Percentiles rank a stretch among this genome's conserved stretches.
Conservation (phyloP, 805 yeast species). For the Metschnikowia baotianmanensis region DNA sequence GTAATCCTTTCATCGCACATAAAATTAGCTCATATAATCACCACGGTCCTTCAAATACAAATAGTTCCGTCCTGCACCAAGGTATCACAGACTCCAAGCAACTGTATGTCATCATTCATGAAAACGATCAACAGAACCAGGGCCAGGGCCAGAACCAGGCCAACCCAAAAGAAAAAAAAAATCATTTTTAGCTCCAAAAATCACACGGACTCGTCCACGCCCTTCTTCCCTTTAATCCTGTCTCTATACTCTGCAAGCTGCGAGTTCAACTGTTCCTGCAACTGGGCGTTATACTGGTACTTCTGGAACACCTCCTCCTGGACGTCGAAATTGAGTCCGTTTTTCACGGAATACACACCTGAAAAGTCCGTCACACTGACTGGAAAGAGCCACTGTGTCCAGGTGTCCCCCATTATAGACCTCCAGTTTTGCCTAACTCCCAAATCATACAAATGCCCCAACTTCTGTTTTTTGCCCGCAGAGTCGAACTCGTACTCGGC, state of each 20-base stretch:
- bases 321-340: conserved; percentile 54
- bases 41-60: too few relatives aligned
- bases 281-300: conserved; percentile 37
- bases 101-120: too few relatives aligned
- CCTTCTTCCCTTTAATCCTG: conserved; percentile 13
- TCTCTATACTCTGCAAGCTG: conserved; percentile 32
- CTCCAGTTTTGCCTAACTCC: conserved; percentile 65
- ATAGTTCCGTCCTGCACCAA: too few relatives aligned
- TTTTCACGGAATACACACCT: conserved; percentile 22
- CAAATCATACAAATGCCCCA: conserved; percentile 74
- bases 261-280: conserved; percentile 45
- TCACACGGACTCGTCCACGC: too few relatives aligned
- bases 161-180: too few relatives aligned
- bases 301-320: conserved; percentile 42
- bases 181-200: too few relatives aligned
- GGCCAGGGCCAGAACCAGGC: too few relatives aligned
- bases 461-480: conserved; percentile 37
- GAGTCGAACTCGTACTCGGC: conserved; percentile 36
- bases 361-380: conserved; percentile 19
- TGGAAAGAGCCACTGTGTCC: conserved; percentile 75
- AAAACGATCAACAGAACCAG: too few relatives aligned
- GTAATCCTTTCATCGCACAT: too few relatives aligned
- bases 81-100: too few relatives aligned
- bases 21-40: too few relatives aligned
- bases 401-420: conserved; percentile 67